phyloP scores from a whole-genome alignment of 352 stramenopile species.

The Pythium oligandrum region DNA sequence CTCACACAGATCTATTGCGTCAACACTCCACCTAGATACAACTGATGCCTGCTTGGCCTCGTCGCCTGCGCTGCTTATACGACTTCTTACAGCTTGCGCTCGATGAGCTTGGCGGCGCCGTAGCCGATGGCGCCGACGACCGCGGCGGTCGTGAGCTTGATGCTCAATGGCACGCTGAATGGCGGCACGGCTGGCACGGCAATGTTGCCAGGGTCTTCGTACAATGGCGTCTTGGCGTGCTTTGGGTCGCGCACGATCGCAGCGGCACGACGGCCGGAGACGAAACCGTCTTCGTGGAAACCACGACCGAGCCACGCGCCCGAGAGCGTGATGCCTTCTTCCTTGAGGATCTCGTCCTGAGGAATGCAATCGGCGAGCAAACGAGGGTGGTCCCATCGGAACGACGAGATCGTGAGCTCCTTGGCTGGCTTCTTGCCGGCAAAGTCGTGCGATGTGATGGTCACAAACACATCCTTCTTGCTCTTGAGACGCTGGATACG shows the following conservation, averaged over 20 bases:
- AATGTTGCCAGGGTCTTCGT: slow-evolving; percentile 83
- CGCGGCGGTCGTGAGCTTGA: slow-evolving; percentile 51
- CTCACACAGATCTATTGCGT: too few species aligned
- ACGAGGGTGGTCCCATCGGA: slow-evolving; percentile 84
- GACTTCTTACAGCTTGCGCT: slow-evolving; percentile 18
- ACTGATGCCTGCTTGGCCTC: too few species aligned
- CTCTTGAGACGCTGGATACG: slow-evolving; percentile 83
- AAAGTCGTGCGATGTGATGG: slow-evolving; percentile 79
- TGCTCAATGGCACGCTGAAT: slow-evolving; percentile 64
- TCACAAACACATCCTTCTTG: slow-evolving; percentile 85
- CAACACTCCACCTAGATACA: too few species aligned
- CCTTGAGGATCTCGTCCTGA: slow-evolving; percentile 84
- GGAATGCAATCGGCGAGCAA: slow-evolving; percentile 78
- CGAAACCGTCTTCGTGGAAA: slow-evolving; percentile 86
- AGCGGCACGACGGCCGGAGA: slow-evolving; percentile 71
- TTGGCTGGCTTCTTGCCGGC: slow-evolving; percentile 46
- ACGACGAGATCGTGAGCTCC: slow-evolving; percentile 56
- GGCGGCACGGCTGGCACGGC: slow-evolving; percentile 59
- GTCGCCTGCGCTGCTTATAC: too few species aligned
- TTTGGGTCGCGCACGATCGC: slow-evolving; percentile 76
- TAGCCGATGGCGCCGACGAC: slow-evolving; percentile 58
- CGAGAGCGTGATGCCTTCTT: slow-evolving; percentile 79
- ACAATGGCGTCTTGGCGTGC: slow-evolving; percentile 63
- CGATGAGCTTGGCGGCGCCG: slow-evolving; percentile 52
- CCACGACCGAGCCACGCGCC: slow-evolving; percentile 76